Conservation (phyloP, 164 flowering plant species). For the Aristolochia californica region DNA sequence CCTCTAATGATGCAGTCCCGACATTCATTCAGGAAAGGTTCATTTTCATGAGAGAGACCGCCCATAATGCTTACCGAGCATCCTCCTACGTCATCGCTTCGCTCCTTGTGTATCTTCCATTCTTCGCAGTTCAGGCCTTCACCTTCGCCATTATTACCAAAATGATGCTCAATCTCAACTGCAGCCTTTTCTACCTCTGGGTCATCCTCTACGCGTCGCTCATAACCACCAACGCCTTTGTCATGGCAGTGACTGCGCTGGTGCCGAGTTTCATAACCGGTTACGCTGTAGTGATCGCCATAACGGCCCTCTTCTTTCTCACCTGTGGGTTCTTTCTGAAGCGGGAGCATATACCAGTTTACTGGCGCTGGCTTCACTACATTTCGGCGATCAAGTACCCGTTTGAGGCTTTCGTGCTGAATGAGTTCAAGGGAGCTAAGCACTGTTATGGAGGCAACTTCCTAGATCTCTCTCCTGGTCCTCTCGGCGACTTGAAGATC, state of each 20-base stretch:
- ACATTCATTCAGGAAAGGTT: constrained; percentile 72
- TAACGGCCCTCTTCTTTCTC: constrained; percentile 69
- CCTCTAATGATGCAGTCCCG: constrained; percentile 79
- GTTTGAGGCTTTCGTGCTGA: constrained; percentile 53
- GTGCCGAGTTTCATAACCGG: constrained; percentile 73
- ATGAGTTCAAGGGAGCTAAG: constrained; percentile 35
- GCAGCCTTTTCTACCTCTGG: constrained; percentile 45
- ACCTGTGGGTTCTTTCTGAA: constrained; percentile 77
- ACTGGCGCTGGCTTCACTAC: constrained; percentile 76
- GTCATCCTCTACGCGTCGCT: constrained; percentile 53
- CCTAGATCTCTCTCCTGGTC: constrained; percentile 55
- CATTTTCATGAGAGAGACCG: constrained; percentile 70
- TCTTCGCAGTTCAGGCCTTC: constrained; percentile 60
- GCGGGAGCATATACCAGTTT: constrained; percentile 32
- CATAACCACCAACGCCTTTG: constrained; percentile 64
- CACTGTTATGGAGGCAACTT: constrained; percentile 33
- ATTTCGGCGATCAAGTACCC: constrained; percentile 78
- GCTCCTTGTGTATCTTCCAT: constrained; percentile 64
- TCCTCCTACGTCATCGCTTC: constrained; percentile 65
- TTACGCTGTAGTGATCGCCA: constrained; percentile 70
- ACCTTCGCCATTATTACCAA: constrained; percentile 59
- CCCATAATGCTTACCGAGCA: constrained; percentile 74
- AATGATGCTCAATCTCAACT: constrained; percentile 22
- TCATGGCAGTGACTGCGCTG: constrained; percentile 65
- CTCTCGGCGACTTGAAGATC: constrained; percentile 36